Conservation (phyloP, 768 basidiomycete species). For the Psilocybe subaeruginosa region DNA sequence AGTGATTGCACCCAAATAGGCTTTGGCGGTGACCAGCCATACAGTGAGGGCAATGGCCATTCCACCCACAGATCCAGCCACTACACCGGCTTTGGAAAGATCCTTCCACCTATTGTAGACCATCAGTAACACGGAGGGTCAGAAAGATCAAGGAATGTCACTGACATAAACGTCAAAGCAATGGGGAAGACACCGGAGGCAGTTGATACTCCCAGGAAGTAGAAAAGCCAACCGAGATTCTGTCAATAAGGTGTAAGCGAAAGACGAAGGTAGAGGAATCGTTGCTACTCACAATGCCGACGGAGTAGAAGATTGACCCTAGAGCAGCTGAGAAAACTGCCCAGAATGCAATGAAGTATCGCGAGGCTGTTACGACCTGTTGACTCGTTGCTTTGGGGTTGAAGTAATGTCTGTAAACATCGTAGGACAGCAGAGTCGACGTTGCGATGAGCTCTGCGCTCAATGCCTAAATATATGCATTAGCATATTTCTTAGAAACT, state of each 20-base stretch:
- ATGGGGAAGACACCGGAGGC: too few relatives aligned
- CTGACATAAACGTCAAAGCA: too few relatives aligned
- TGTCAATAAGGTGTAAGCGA: background rate
- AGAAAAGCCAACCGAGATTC: background rate
- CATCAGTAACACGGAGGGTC: too few relatives aligned
- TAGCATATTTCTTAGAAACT: background rate
- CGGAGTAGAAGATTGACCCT: conserved; percentile 9
- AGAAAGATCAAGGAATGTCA: too few relatives aligned
- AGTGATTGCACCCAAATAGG: conserved; percentile 21
- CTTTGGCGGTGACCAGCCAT: conserved; percentile 27
- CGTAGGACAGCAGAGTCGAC: conserved; percentile 32
- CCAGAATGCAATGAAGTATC: conserved; percentile 17
- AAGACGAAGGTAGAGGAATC: conserved; percentile 11
- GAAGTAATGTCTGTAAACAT: conserved; percentile 32
- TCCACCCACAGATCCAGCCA: conserved; percentile 27
- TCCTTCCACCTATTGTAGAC: background rate
- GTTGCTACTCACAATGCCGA: background rate
- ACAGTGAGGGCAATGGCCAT: conserved; percentile 27
- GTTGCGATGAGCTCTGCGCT: conserved; percentile 40
- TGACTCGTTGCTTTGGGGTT: conserved; percentile 14
- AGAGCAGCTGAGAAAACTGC: conserved; percentile 29
- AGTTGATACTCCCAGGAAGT: too few relatives aligned
- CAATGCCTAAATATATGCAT: conserved; percentile 14
- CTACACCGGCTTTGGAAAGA: conserved; percentile 23
- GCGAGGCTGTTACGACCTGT: conserved; percentile 8